A percentile compares a stretch with the other conserved stretches of the same genome.
Evolutionary conservation across 257 asterid species (phyloP).

Genomic region (Nemophila menziesii): DNA sequence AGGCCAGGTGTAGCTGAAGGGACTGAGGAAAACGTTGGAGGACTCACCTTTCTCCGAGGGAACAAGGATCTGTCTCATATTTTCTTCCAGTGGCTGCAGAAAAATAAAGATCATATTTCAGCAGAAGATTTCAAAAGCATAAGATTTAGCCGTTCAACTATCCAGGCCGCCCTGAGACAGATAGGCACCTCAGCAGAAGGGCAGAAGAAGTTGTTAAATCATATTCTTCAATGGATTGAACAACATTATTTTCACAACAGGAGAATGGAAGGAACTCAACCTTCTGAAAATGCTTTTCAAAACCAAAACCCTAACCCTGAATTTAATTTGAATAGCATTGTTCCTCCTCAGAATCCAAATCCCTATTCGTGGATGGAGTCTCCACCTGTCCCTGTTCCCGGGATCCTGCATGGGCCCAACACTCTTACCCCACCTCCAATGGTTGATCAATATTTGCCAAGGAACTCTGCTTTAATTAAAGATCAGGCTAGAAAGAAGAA

Average conservation of each 20-base stretch:
- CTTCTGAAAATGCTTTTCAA: background rate
- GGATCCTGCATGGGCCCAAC: background rate
- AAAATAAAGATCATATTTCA: conserved; percentile 52
- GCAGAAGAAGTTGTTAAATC: conserved; percentile 51
- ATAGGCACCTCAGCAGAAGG: conserved; percentile 59
- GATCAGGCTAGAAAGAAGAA: conserved; percentile 85
- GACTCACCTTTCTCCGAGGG: conserved; percentile 37
- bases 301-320: background rate
- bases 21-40: conserved; percentile 7
- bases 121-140: conserved; percentile 76
- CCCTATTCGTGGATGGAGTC: conserved; percentile 27
- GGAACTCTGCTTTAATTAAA: conserved; percentile 50
- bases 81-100: conserved; percentile 76
- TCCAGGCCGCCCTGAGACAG: conserved; percentile 62
- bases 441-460: conserved; percentile 35
- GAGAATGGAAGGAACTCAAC: conserved; percentile 12
- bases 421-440: background rate
- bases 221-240: conserved; percentile 77
- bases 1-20: conserved; percentile 23
- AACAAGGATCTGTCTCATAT: conserved; percentile 49
- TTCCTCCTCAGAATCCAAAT: conserved; percentile 4
- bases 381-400: conserved; percentile 3
- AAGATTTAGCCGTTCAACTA: conserved; percentile 65
- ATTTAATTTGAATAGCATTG: background rate
- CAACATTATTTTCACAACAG: conserved; percentile 56